Percentiles rank a stretch among this genome's conserved stretches.
phyloP scores from a whole-genome alignment of 371 early-diverging fungal genomes.

The Amoeboaphelidium protococcarum region DNA sequence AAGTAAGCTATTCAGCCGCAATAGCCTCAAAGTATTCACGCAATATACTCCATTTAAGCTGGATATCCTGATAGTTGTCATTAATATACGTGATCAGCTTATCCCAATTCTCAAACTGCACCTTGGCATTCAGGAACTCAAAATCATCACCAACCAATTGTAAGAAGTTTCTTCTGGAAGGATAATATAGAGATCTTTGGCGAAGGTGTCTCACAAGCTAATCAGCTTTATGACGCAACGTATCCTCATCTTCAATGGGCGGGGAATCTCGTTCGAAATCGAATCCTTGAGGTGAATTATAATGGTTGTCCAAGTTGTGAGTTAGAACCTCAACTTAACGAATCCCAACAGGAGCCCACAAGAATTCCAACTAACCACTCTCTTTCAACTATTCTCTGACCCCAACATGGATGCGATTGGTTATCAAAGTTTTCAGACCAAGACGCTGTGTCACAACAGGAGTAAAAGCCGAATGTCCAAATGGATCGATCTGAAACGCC shows the following conservation, averaged over 20 bases:
- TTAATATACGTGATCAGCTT: neutral
- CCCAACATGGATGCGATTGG: neutral
- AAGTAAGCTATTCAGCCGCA: neutral
- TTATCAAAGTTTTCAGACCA: neutral
- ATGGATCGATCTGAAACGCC: neutral
- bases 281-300: neutral
- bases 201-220: neutral
- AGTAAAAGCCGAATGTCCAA: neutral
- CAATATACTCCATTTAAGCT: neutral
- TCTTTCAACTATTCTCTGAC: neutral
- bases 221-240: neutral
- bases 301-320: neutral
- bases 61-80: neutral
- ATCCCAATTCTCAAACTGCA: neutral
- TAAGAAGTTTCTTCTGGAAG: neutral
- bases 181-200: neutral
- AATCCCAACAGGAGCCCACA: neutral
- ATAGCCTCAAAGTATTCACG: neutral
- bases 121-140: neutral
- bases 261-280: neutral
- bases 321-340: neutral
- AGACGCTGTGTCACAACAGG: neutral
- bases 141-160: neutral
- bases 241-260: neutral
- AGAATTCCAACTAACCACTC: neutral